Conservation (phyloP, 1,139 yeast species). For the Nadsonia starkeyi-henricii region DNA sequence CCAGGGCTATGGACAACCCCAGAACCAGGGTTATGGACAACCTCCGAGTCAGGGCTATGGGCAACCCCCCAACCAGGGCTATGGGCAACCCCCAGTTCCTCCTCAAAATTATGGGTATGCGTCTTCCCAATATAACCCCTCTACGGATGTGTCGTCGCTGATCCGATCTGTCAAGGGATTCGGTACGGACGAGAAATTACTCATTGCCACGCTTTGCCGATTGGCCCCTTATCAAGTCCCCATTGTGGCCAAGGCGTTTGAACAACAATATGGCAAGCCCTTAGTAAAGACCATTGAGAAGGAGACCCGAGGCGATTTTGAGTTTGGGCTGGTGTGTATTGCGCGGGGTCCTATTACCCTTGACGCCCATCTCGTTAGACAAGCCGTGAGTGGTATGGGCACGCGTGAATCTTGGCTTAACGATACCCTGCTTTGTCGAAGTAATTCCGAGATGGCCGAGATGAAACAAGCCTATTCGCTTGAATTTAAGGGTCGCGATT, state of each 20-base stretch:
- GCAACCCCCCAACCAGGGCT: neutral
- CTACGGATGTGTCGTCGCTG: conserved; percentile 9
- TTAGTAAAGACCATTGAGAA: conserved; percentile 10
- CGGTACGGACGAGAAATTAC: conserved; percentile 14
- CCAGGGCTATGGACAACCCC: neutral
- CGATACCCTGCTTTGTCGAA: conserved; percentile 12
- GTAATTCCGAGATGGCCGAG: conserved; percentile 12
- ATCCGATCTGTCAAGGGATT: conserved; percentile 14
- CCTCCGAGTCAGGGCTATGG: neutral
- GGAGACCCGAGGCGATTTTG: conserved; percentile 12
- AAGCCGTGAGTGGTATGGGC: conserved; percentile 13
- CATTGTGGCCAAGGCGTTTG: conserved; percentile 9
- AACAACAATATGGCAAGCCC: conserved; percentile 10
- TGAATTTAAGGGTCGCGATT: conserved; percentile 6
- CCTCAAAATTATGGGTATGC: no score
- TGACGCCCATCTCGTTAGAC: conserved; percentile 11
- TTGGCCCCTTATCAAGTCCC: conserved; percentile 11
- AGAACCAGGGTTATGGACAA: neutral
- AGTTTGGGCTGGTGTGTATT: conserved; percentile 10
- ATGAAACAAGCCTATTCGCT: conserved; percentile 12
- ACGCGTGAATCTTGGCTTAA: conserved; percentile 13
- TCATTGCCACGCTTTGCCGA: conserved; percentile 9
- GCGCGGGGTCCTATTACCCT: conserved; percentile 12
- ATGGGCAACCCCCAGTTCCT: no score
- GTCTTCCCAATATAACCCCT: conserved; percentile 14